Conservation (phyloP, 345 rosid species). For the Moricandia arvensis region DNA sequence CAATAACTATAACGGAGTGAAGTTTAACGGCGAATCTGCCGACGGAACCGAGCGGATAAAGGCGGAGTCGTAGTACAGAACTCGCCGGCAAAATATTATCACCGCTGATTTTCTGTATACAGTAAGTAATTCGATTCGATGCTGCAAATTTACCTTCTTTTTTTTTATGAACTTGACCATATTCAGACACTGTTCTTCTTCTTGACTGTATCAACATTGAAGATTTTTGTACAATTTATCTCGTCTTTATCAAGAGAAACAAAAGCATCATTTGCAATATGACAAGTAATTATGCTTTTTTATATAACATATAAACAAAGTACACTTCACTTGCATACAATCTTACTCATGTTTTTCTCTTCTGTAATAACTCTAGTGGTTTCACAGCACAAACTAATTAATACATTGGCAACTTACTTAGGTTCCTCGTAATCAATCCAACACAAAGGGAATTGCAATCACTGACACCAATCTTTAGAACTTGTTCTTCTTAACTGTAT, state of each 20-base stretch:
- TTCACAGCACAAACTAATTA: not conserved
- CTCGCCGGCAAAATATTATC: not conserved
- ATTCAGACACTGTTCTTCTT: not conserved
- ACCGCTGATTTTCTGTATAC: not conserved
- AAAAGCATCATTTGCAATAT: not conserved
- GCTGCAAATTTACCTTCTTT: not conserved
- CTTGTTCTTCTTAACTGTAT: constrained; percentile 39
- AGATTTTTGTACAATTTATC: not conserved
- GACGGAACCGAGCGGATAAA: not conserved
- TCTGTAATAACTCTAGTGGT: not conserved
- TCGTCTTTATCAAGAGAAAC: not conserved
- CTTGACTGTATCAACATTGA: not conserved
- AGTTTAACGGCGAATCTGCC: not conserved
- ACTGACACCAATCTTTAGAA: constrained; percentile 7
- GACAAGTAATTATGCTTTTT: not conserved
- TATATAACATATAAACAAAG: not conserved
- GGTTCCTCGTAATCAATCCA: not conserved
- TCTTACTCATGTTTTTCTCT: not conserved
- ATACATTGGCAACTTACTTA: not conserved
- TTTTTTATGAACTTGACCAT: not conserved
- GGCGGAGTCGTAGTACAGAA: not conserved
- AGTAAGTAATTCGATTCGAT: not conserved
- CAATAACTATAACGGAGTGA: not conserved
- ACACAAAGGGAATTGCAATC: not conserved
- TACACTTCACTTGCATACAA: not conserved